These are phyloP conservation scores for Ormosia semicastrata DNA, from an alignment of 306 rosid species.

Conservation along the genomic window DNA sequence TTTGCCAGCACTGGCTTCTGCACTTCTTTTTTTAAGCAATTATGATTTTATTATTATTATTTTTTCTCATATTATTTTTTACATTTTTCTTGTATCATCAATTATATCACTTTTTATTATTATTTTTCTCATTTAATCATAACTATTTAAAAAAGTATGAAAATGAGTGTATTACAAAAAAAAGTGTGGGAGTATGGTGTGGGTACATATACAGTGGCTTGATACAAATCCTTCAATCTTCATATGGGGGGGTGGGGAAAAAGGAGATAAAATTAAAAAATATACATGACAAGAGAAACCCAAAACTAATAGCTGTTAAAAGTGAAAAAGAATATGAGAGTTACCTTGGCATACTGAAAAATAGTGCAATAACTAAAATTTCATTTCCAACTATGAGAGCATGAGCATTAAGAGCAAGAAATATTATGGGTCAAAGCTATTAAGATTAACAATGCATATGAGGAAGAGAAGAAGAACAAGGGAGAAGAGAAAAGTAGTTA, in stretches of 20 bases:
- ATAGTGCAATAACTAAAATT: constrained; percentile 62
- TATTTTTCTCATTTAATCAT: no score
- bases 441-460: no score
- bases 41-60: no score
- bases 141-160: no score
- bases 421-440: constrained; percentile 2
- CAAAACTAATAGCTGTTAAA: not conserved
- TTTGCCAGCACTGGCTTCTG: constrained; percentile 73
- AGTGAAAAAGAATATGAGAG: constrained; percentile 19
- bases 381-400: constrained; percentile 59
- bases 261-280: not conserved
- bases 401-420: not conserved
- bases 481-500: no score
- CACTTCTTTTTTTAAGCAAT: no score
- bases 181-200: no score
- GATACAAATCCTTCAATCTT: constrained; percentile 83
- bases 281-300: not conserved
- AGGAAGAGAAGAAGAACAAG: no score
- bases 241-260: constrained; percentile 9
- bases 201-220: constrained; percentile 68
- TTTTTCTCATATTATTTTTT: no score
- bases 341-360: constrained; percentile 83
- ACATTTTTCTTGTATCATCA: no score
- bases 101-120: no score
- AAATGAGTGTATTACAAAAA: no score